Conservation (phyloP, 208 protist species). For the Phytomonas sp. region DNA sequence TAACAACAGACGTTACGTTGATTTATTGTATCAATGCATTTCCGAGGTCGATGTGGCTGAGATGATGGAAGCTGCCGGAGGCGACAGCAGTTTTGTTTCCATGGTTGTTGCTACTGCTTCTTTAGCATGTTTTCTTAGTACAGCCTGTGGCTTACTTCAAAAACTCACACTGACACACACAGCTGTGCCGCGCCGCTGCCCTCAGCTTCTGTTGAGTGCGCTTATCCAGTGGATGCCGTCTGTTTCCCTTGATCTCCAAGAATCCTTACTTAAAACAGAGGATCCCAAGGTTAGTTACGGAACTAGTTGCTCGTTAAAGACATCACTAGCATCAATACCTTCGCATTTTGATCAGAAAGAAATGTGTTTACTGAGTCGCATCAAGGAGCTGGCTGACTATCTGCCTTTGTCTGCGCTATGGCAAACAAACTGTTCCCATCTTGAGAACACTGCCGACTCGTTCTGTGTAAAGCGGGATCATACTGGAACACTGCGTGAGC, state of each 20-base stretch:
- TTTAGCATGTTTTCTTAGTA: not conserved
- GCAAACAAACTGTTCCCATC: not conserved
- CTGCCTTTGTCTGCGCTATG: not conserved
- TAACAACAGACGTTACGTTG: slow-evolving; percentile 6
- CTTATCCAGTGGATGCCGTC: slow-evolving; percentile 1
- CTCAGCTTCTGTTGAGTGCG: not conserved
- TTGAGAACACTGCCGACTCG: not conserved
- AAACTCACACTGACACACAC: not conserved
- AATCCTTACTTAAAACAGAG: not conserved
- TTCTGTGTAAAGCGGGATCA: not conserved
- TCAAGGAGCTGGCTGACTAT: not conserved
- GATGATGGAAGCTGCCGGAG: slow-evolving; percentile 18
- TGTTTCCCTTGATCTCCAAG: not conserved
- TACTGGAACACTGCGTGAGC: not conserved
- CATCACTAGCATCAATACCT: not conserved
- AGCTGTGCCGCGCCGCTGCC: not conserved
- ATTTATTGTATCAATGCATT: slow-evolving; percentile 20
- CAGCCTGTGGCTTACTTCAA: not conserved
- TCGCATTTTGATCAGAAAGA: not conserved
- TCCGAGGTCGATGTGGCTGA: slow-evolving; percentile 14
- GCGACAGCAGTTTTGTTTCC: slow-evolving; percentile 1
- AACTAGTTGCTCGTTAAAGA: not conserved
- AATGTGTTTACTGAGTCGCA: not conserved
- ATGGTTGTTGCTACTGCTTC: not conserved
- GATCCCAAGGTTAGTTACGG: not conserved